Base-by-base conservation (phyloP, 208 protist species). In the Trypanosomatidae sp. region DNA sequence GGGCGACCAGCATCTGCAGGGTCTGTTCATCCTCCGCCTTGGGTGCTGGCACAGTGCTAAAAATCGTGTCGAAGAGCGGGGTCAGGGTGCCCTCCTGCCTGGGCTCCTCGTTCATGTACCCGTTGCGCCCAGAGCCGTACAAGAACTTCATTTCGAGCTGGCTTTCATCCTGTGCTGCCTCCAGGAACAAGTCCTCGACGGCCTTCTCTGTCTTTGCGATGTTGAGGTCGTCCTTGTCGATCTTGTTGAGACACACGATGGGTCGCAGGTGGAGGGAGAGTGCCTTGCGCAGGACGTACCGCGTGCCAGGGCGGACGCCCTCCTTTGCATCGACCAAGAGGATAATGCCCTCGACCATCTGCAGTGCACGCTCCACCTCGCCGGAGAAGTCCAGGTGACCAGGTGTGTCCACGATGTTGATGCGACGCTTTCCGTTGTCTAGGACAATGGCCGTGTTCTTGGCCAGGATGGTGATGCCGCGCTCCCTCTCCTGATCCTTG, bases 221-320 rank as follows among this genome's bases (percentile, higher is more conserved):
- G 69, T 88, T 80, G 25, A 87, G 80, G 65, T 95, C 92, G 49
- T 98, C 94, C 79, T 97, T 95, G 83, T 99, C 98, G 70, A 99
- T 97, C 77, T 99, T 99, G 83, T 99, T 99, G 36, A 99, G 70
- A 46, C 99, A 98, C 15, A 99, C 98, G 71, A 99, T 98, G 15
- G 98, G 95, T 50, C 86, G 92, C n/a, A 99, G 84, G 59, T 96
- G 92, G 3, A 96, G 77, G 28, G 85, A 58, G 13, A 99, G 90
- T 0, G 98, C 98, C 87, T 99, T 99, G n/a, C 87, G 91, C 44
- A 99, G 87, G 43, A 99, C 98, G 79, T 99, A 99, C 49, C 98
- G 98, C 9, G 98, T 99, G 53, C 99, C 98, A 15, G 98, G 91
- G 73, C 98, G 98, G 25, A 98, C 95, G 49, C 98, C 98, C 74